A percentile compares a stretch with the other conserved stretches of the same genome.
These are phyloP conservation scores for Ustilago vetiveriae DNA, from an alignment of 1,284 basidiomycete species.

Conservation along the genomic window DNA sequence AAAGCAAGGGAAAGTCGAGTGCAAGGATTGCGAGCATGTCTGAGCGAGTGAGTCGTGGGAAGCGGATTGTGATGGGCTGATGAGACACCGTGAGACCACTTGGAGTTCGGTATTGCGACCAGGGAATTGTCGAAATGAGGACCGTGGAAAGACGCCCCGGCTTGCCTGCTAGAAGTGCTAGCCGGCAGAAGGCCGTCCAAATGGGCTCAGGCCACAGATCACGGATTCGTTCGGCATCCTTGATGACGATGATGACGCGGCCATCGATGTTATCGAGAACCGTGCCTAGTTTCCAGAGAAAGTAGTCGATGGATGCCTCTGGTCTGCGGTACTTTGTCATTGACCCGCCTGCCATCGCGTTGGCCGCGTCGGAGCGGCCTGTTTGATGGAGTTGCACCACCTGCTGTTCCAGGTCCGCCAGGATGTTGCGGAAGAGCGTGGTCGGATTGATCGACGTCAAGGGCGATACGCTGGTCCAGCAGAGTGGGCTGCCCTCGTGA, in stretches of 20 bases:
- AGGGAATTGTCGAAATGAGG: conserved; percentile 48
- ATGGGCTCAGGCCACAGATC: conserved; percentile 63
- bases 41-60: conserved; percentile 36
- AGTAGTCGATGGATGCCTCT: conserved; percentile 43
- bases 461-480: conserved; percentile 32
- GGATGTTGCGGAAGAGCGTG: conserved; percentile 41
- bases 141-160: conserved; percentile 46
- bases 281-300: conserved; percentile 25
- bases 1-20: conserved; percentile 32
- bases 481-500: conserved; percentile 6
- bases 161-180: conserved; percentile 29
- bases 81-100: conserved; percentile 44
- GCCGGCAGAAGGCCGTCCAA: conserved; percentile 50
- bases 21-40: conserved; percentile 49
- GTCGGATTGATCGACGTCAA: conserved; percentile 39
- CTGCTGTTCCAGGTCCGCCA: conserved; percentile 31
- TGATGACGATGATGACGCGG: conserved; percentile 45
- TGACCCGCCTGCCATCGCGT: conserved; percentile 9
- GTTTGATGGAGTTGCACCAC: conserved; percentile 1
- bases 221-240: conserved; percentile 56
- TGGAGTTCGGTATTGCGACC: conserved; percentile 51
- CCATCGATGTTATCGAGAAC: conserved; percentile 11
- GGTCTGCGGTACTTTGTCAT: conserved; percentile 21
- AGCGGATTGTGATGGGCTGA: conserved; percentile 46
- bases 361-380: background rate